Evolutionary conservation across 345 rosid species (phyloP).

Genomic region (Moricandia moricandioides): DNA sequence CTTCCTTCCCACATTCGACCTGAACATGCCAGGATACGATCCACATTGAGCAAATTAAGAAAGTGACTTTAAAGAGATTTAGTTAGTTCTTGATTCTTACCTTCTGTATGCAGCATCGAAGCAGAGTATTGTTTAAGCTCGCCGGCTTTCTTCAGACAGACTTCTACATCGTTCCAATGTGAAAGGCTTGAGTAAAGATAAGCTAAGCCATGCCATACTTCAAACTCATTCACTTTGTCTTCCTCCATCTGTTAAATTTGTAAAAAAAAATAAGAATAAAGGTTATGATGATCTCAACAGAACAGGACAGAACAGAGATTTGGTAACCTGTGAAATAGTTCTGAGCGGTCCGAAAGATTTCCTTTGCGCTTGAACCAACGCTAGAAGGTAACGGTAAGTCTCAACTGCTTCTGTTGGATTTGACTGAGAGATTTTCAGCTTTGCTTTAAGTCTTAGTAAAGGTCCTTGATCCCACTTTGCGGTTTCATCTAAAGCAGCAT

Average conservation of each 20-base stretch:
- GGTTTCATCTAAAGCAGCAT: constrained; percentile 92
- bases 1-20: constrained; percentile 72
- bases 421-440: constrained; percentile 70
- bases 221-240: constrained; percentile 70
- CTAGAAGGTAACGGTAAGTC: constrained; percentile 83
- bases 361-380: constrained; percentile 87
- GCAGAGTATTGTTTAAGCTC: constrained; percentile 73
- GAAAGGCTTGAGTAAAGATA: constrained; percentile 75
- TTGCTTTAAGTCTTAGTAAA: constrained; percentile 77
- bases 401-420: constrained; percentile 73
- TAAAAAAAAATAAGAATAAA: not conserved
- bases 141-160: constrained; percentile 71
- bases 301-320: not conserved
- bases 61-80: not conserved
- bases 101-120: constrained; percentile 73
- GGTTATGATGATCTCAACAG: not conserved
- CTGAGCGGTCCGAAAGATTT: constrained; percentile 69
- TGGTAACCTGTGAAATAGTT: constrained; percentile 57
- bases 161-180: constrained; percentile 86
- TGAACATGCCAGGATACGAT: constrained; percentile 33
- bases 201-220: constrained; percentile 93
- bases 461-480: constrained; percentile 93
- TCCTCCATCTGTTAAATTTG: constrained; percentile 50
- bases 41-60: not conserved
- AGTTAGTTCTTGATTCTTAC: constrained; percentile 41